Evolutionary conservation across 176 grass and related monocot species (phyloP), one percentile per base, ranked within the genome.

Genomic region (Bonia amplexicaulis): DNA sequence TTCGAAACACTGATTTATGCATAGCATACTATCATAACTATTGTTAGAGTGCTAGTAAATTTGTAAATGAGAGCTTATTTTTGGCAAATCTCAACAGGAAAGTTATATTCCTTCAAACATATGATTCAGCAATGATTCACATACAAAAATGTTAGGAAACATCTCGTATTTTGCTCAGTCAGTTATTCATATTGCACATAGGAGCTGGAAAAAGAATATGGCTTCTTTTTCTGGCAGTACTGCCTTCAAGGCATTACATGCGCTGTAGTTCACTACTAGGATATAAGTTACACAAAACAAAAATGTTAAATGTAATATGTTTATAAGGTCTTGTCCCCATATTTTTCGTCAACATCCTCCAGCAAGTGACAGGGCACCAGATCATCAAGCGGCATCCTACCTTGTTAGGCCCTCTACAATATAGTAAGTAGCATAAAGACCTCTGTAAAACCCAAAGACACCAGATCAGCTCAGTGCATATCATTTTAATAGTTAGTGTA

Each of bases 331-430:
- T 15, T 23, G 14, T 84, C 8, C 29, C 82, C 29, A 20, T 10
- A 26, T 23, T 55, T 55, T 68, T 54, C 7, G 20, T 69, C 41
- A 72, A 59, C 49, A 69, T 59, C 63, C 12, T 76, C 17, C 17
- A 11, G 69, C 83, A 55, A 62, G n/a, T 82, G 52, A 60, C 14
- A 71, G 71, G 67, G n/a, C 51, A 70, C 66, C 63, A 44, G 41
- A 65, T 73, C 27, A 69, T 83, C 39, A 51, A 45, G 19, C 12
- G 51, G 17, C 80, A 39, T 60, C 57, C 52, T 89, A 94, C 79
- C 84, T 86, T 59, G 88, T 88, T 76, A 94, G 77, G 76, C 76
- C 80, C 68, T 94, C 89, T 22, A 91, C 77, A 70, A 85, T 89
- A 64, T 89, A n/a, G n/a, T n/a, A 91, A 79, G 74, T 83, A 65